Evolutionary conservation across 805 yeast genomes (phyloP), one percentile per base, ranked within the genome.

Genomic region (Cyberlindnera mrakii): DNA sequence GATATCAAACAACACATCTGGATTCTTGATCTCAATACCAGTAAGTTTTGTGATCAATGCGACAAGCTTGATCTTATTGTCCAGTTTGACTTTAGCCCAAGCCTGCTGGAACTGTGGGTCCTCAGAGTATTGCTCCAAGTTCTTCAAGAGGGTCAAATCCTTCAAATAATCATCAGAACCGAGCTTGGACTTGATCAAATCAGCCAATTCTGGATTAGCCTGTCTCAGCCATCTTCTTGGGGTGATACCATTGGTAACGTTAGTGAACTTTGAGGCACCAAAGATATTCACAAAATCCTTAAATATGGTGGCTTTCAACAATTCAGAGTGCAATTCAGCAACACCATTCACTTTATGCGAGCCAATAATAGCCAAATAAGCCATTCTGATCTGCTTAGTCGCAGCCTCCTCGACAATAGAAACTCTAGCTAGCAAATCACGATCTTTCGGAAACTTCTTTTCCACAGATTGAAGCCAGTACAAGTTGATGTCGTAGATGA

Each of bases 191-290:
- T 85, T 74, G 59, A 90, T 90, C 52, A 89, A 72, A n/a, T 66
- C 68, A 15, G 93, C 75, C 54, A 89, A 71, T 52, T 71, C 72
- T 10, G 97, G 96, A 64, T 89, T 90, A 40, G 96, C 96, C 68
- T 89, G 96, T 62, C 80, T 82, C 60, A 89, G 75, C 97, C 97
- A 89, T 68, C 97, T 82, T 74, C 97, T 80, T 54, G 96, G 96
- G 3, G 97, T 89, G 59, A 89, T 80, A 68, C 97, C 97, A 64
- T 89, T 89, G 39, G 97, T 89, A 48, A 89, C 96, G 57, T 89
- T 89, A 41, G 86, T 85, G 66, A 89, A 89, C 66, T 85, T 86
- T 49, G 85, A 86, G 18, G 72, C 58, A 39, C 97, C 97, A 55
- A 77, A 89, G 31, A 89, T 74, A 48, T 74, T 75, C 43, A 89